Conservation (phyloP, 768 basidiomycete genomes). For the Serendipita sp. region DNA sequence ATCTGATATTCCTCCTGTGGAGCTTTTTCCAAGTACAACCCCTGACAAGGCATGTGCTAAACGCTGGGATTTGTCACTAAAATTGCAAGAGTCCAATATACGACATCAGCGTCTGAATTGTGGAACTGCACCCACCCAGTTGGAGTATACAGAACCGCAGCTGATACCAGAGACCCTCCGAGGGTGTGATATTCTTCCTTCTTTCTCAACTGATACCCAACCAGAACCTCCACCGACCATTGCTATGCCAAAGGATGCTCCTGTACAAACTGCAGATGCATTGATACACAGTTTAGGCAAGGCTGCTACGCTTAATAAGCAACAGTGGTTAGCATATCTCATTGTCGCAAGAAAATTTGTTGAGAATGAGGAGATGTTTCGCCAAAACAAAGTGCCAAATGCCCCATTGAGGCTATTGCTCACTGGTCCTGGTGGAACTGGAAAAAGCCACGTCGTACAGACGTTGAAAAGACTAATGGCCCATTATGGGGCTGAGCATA, state of each 20-base stretch:
- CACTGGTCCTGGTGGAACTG: no score
- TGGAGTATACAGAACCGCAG: not conserved
- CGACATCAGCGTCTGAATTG: not conserved
- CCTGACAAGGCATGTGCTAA: not conserved
- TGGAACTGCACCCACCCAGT: not conserved
- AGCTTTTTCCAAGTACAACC: not conserved
- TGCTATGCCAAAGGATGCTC: not conserved
- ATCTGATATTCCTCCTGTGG: not conserved
- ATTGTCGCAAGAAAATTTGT: conserved; percentile 8
- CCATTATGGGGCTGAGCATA: conserved; percentile 16
- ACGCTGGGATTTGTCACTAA: not conserved
- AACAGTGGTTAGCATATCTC: conserved; percentile 10
- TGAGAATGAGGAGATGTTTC: not conserved
- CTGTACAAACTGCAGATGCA: not conserved
- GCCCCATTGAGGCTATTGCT: conserved; percentile 21
- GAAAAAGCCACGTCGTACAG: no score
- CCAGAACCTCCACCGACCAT: not conserved
- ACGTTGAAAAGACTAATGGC: no score
- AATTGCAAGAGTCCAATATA: not conserved
- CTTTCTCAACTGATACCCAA: not conserved
- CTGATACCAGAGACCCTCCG: not conserved
- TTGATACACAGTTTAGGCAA: not conserved
- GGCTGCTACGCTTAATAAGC: not conserved
- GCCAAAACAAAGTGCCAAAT: not conserved
- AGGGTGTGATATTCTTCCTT: not conserved